Percentiles rank a stretch among this genome's conserved stretches.
Evolutionary conservation across 1,284 basidiomycete genomes (phyloP).

Genomic region (Xanthoconium separans): DNA sequence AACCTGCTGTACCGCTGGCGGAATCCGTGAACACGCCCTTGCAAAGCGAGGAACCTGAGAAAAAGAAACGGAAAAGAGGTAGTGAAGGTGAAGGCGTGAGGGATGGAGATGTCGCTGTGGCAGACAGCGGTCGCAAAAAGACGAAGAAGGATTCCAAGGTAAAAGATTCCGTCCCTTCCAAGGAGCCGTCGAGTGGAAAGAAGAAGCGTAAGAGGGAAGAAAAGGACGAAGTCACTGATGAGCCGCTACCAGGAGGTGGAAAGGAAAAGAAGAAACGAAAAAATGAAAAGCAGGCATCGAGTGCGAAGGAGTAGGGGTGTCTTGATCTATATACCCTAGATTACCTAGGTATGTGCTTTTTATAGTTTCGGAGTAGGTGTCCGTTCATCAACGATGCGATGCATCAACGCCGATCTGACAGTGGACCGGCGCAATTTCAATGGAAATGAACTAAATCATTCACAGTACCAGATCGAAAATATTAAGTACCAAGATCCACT

Average conservation of each 20-base stretch:
- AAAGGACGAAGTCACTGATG: background rate
- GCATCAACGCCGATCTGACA: too few species aligned
- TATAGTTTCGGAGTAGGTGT: background rate
- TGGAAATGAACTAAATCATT: too few species aligned
- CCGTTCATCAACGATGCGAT: background rate
- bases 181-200: conserved; percentile 5
- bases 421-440: too few species aligned
- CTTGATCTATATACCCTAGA: conserved; percentile 1
- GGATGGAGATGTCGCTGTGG: conserved; percentile 3
- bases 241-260: conserved; percentile 15
- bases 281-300: conserved; percentile 6
- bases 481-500: background rate
- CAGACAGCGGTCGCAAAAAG: conserved; percentile 27
- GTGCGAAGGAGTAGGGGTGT: conserved; percentile 4
- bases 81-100: conserved; percentile 6
- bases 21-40: background rate
- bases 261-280: conserved; percentile 29
- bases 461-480: background rate
- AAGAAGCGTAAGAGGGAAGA: conserved; percentile 27
- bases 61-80: conserved; percentile 26
- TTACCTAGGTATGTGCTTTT: background rate
- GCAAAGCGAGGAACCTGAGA: conserved; percentile 4
- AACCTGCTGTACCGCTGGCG: background rate
- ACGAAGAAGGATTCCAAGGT: conserved; percentile 26
- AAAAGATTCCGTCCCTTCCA: background rate